phyloP scores from a whole-genome alignment of 495 filamentous ascomycete genomes.

The Aspergillus bridgeri region DNA sequence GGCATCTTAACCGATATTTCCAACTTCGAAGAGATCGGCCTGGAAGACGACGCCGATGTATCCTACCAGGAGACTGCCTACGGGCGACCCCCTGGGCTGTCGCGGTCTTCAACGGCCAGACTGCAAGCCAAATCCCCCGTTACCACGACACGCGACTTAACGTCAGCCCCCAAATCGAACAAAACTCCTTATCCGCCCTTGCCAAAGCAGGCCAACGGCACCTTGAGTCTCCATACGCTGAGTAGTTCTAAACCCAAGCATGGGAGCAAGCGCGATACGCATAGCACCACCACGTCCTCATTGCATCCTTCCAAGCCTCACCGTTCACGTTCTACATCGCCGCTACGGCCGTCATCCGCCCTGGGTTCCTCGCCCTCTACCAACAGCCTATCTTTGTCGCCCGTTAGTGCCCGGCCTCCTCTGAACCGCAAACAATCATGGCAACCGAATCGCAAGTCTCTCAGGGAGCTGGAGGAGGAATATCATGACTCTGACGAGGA shows the following conservation, averaged over 20 bases:
- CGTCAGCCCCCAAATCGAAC: slow-evolving; percentile 42
- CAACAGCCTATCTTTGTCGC: slow-evolving; percentile 37
- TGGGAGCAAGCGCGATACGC: slow-evolving; percentile 25
- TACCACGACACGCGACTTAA: slow-evolving; percentile 41
- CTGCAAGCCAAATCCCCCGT: slow-evolving; percentile 31
- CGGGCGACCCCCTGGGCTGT: slow-evolving; percentile 23
- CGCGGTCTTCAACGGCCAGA: slow-evolving; percentile 33
- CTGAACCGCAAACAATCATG: slow-evolving; percentile 50
- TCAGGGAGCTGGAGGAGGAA: slow-evolving; percentile 78
- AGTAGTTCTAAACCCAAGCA: slow-evolving; percentile 21
- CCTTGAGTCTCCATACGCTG: slow-evolving; percentile 20
- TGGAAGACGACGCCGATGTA: slow-evolving; percentile 62
- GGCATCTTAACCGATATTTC: slow-evolving; percentile 63
- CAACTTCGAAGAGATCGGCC: slow-evolving; percentile 91
- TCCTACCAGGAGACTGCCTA: slow-evolving; percentile 29
- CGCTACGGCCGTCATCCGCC: slow-evolving; percentile 31
- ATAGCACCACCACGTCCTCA: slow-evolving; percentile 20
- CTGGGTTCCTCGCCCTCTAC: slow-evolving; percentile 29
- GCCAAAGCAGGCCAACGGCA: slow-evolving; percentile 29
- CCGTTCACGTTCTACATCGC: slow-evolving; percentile 42
- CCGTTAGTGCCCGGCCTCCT: slow-evolving; percentile 27
- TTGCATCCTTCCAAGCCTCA: slow-evolving; percentile 22
- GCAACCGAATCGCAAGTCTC: slow-evolving; percentile 75
- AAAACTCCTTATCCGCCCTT: slow-evolving; percentile 39
- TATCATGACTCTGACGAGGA: slow-evolving; percentile 89